These are phyloP conservation scores for Annulohypoxylon moriforme DNA, from an alignment of 495 filamentous ascomycete genomes.

Conservation along the genomic window DNA sequence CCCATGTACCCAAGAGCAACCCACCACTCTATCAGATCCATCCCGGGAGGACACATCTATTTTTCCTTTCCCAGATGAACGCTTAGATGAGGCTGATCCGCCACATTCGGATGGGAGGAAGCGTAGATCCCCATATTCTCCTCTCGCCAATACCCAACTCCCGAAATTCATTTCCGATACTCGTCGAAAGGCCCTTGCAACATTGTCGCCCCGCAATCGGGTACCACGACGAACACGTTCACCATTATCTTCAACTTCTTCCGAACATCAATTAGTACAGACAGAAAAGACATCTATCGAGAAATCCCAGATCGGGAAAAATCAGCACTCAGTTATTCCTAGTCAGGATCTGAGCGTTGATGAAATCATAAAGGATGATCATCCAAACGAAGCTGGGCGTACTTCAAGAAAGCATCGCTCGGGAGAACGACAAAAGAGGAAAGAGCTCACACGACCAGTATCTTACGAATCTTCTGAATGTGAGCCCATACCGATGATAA, in stretches of 20 bases:
- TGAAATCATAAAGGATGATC: background rate
- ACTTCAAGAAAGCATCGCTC: constrained; percentile 1
- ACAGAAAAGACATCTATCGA: background rate
- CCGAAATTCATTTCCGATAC: constrained; percentile 39
- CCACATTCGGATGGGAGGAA: background rate
- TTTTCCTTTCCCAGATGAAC: constrained; percentile 33
- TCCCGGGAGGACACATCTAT: background rate
- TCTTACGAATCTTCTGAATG: background rate
- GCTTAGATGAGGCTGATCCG: background rate
- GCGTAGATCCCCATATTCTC: background rate
- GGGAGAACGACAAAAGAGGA: background rate
- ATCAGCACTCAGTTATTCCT: background rate
- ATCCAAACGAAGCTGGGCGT: background rate
- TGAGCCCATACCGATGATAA: background rate
- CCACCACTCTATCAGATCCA: background rate
- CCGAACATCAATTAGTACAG: background rate
- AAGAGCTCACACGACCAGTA: constrained; percentile 23
- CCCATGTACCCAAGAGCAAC: background rate
- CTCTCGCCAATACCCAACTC: constrained; percentile 18
- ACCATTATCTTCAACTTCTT: background rate
- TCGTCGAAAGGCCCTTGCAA: constrained; percentile 42
- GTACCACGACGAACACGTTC: background rate
- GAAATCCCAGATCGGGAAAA: background rate
- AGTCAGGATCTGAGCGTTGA: background rate
- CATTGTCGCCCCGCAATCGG: constrained; percentile 23